Evolutionary conservation across 495 filamentous ascomycete genomes (phyloP).

Genomic region (Penicillium cataractarum): DNA sequence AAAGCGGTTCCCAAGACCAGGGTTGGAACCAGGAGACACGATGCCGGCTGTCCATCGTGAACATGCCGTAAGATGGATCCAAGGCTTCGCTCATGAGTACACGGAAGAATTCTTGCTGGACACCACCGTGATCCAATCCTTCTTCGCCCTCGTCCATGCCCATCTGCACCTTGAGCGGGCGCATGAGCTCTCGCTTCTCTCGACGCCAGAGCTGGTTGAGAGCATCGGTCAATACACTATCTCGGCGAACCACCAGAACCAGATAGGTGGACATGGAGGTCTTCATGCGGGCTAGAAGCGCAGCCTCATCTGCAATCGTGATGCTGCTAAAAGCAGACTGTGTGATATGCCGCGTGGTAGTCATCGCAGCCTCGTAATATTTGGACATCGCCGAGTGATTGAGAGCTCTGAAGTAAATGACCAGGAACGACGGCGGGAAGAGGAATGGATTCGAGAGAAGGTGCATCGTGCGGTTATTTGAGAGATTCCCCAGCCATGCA

Average conservation of each 20-base stretch:
- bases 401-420: conserved; percentile 86
- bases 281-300: conserved; percentile 63
- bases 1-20: conserved; percentile 74
- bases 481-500: conserved; percentile 62
- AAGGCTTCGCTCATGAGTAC: conserved; percentile 77
- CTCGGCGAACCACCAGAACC: conserved; percentile 73
- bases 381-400: conserved; percentile 83
- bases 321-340: conserved; percentile 57
- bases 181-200: conserved; percentile 77
- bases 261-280: conserved; percentile 71
- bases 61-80: conserved; percentile 74
- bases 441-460: conserved; percentile 81
- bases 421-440: conserved; percentile 70
- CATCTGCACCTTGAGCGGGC: conserved; percentile 85
- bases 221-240: conserved; percentile 72
- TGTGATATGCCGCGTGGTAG: conserved; percentile 60
- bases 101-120: conserved; percentile 94
- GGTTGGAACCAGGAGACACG: conserved; percentile 88
- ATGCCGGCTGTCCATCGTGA: conserved; percentile 72
- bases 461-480: conserved; percentile 68
- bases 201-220: conserved; percentile 88
- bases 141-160: conserved; percentile 81
- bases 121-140: conserved; percentile 89
- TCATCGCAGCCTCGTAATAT: conserved; percentile 70
- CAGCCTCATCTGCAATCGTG: conserved; percentile 45